Evolutionary conservation across 2,329 filamentous ascomycete species (phyloP).

Genomic region (Pseudocercospora crystallina): DNA sequence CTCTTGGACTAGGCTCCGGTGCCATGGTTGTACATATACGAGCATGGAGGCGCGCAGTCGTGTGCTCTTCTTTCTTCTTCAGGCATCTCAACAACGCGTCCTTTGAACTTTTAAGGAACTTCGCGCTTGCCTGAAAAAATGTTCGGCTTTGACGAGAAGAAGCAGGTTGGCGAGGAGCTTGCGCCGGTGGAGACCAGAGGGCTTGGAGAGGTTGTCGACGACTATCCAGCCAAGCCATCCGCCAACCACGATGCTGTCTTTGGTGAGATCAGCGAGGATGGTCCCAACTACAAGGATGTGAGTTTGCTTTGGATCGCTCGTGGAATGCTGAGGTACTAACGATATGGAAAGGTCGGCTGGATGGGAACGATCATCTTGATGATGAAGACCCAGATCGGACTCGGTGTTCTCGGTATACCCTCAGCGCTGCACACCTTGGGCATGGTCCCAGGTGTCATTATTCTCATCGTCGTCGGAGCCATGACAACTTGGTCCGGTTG

Average conservation of each 20-base stretch:
- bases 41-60: constrained; percentile 6
- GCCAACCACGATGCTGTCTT: constrained; percentile 19
- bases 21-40: constrained; percentile 3
- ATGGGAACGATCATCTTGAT: constrained; percentile 45
- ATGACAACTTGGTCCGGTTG: constrained; percentile 54
- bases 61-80: constrained; percentile 7
- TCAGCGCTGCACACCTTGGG: constrained; percentile 44
- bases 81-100: constrained; percentile 10
- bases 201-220: constrained; percentile 15
- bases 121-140: constrained; percentile 3
- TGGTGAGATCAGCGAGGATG: constrained; percentile 19
- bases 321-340: background rate
- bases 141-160: constrained; percentile 17
- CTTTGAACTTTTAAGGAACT: background rate
- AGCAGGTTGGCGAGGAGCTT: constrained; percentile 17
- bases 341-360: constrained; percentile 36
- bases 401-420: constrained; percentile 53
- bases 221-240: constrained; percentile 14
- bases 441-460: constrained; percentile 51
- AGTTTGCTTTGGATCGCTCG: background rate
- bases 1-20: constrained; percentile 1
- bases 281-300: constrained; percentile 28
- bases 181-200: constrained; percentile 16
- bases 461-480: constrained; percentile 40
- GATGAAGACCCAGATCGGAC: constrained; percentile 49